Evolutionary conservation across 2,329 filamentous ascomycete genomes (phyloP).

Genomic region (Verticillium tricorpus): DNA sequence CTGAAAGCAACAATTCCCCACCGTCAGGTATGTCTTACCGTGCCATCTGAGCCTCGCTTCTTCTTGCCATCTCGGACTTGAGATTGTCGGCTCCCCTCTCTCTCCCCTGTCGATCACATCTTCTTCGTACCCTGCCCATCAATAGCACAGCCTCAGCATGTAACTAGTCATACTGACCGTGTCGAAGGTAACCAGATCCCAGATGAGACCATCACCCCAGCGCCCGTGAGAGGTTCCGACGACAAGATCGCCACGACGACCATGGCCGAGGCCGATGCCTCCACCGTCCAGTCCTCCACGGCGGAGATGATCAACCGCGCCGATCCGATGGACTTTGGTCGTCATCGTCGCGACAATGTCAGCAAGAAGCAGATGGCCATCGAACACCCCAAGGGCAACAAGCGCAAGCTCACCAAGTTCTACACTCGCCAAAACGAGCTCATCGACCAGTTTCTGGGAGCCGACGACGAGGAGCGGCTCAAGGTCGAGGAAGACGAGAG

Average conservation of each 20-base stretch:
- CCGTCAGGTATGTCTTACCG: constrained; percentile 1
- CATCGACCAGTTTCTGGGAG: constrained; percentile 49
- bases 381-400: constrained; percentile 40
- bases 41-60: constrained; percentile 1
- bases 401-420: constrained; percentile 38
- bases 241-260: not conserved
- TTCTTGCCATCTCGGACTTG: not conserved
- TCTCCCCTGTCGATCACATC: not conserved
- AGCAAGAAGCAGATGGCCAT: constrained; percentile 41
- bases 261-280: constrained; percentile 1
- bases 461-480: constrained; percentile 49
- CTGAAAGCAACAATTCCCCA: not conserved
- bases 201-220: not conserved
- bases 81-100: not conserved
- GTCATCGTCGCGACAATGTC: constrained; percentile 32
- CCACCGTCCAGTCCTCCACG: constrained; percentile 1
- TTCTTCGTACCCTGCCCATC: not conserved
- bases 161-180: not conserved
- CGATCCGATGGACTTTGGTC: constrained; percentile 34
- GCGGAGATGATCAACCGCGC: constrained; percentile 12
- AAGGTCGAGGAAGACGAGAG: constrained; percentile 45
- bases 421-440: constrained; percentile 43
- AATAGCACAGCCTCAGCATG: not conserved
- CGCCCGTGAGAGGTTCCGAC: not conserved
- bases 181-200: not conserved